These are phyloP conservation scores for Serpula lacrymans DNA, from an alignment of 768 basidiomycete genomes.

Conservation along the genomic window DNA sequence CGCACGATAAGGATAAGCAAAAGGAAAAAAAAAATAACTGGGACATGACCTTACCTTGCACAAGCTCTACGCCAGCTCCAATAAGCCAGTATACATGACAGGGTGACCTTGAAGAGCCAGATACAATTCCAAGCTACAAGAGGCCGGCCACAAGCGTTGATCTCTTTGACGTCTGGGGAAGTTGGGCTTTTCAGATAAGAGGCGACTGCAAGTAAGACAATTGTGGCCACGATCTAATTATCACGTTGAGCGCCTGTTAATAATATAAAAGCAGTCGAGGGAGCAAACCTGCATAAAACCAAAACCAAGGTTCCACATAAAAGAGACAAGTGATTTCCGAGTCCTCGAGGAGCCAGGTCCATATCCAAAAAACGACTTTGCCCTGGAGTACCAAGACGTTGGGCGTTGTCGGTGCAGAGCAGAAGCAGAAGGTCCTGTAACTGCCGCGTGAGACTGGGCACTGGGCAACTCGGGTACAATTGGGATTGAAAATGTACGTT, in stretches of 20 bases:
- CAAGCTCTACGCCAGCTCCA: slow-evolving; percentile 51
- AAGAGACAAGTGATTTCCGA: slow-evolving; percentile 50
- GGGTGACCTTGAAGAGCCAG: slow-evolving; percentile 53
- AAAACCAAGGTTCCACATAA: slow-evolving; percentile 50
- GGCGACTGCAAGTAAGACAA: slow-evolving; percentile 47
- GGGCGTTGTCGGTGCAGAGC: slow-evolving; percentile 11
- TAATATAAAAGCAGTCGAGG: slow-evolving; percentile 2
- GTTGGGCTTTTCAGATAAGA: slow-evolving; percentile 46
- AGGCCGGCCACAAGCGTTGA: slow-evolving; percentile 60
- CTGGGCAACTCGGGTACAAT: slow-evolving; percentile 17
- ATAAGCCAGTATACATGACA: slow-evolving; percentile 47
- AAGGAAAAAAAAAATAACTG: not conserved
- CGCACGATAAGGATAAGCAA: slow-evolving; percentile 4
- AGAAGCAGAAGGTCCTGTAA: slow-evolving; percentile 15
- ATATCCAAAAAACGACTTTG: slow-evolving; percentile 46
- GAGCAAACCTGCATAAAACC: slow-evolving; percentile 50
- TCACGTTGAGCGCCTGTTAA: not conserved
- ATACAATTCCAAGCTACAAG: slow-evolving; percentile 65
- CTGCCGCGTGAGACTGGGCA: slow-evolving; percentile 16
- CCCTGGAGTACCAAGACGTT: slow-evolving; percentile 15
- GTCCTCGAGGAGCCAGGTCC: slow-evolving; percentile 49
- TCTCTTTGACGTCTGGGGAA: slow-evolving; percentile 43
- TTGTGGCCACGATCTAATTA: slow-evolving; percentile 47
- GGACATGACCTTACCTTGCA: slow-evolving; percentile 6
- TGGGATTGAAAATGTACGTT: too few species aligned